Conservation (phyloP, 495 filamentous ascomycete species). For the Penicillium daleae region DNA sequence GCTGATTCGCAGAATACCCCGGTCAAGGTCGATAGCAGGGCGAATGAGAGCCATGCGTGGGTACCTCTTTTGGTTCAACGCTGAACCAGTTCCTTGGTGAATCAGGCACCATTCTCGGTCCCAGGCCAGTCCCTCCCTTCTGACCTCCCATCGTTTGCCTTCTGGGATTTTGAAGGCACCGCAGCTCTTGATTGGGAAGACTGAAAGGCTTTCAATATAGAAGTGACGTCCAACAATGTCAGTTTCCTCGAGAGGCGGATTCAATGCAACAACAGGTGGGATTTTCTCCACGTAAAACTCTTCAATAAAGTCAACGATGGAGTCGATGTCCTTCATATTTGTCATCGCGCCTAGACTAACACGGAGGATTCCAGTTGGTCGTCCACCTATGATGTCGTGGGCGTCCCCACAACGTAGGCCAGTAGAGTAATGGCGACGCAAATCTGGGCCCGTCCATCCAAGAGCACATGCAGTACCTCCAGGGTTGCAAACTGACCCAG, state of each 20-base stretch:
- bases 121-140: constrained; percentile 80
- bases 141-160: constrained; percentile 70
- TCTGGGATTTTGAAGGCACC: constrained; percentile 72
- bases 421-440: constrained; percentile 77
- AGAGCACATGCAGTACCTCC: constrained; percentile 76
- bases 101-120: constrained; percentile 94
- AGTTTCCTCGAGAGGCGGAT: constrained; percentile 23
- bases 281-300: constrained; percentile 74
- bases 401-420: constrained; percentile 81
- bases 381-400: constrained; percentile 78
- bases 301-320: constrained; percentile 68
- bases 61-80: constrained; percentile 80
- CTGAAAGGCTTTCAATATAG: constrained; percentile 62
- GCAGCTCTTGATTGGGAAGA: constrained; percentile 91
- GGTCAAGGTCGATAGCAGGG: constrained; percentile 67
- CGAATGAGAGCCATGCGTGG: constrained; percentile 81
- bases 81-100: constrained; percentile 76
- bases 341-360: constrained; percentile 89
- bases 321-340: constrained; percentile 71
- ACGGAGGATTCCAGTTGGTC: constrained; percentile 84
- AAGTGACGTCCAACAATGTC: constrained; percentile 31
- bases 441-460: constrained; percentile 72
- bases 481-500: constrained; percentile 89
- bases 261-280: constrained; percentile 27
- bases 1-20: constrained; percentile 57